Percentiles rank a stretch among this genome's conserved stretches.
These are phyloP conservation scores for Colletotrichum zoysiae DNA, from an alignment of 2,329 filamentous ascomycete species.

Conservation along the genomic window DNA sequence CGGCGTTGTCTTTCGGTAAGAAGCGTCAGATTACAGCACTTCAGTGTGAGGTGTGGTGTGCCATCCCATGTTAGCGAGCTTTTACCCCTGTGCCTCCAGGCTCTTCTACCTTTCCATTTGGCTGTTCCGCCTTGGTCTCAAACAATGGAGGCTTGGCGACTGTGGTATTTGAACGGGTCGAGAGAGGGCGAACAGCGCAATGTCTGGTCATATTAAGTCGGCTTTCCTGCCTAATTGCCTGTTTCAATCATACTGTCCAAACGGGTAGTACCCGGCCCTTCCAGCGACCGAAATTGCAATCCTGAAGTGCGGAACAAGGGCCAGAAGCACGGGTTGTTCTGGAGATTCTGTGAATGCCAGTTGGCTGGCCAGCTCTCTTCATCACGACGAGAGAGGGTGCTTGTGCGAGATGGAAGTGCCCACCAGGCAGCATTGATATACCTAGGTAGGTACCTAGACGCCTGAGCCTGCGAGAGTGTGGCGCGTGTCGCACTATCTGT, in stretches of 20 bases:
- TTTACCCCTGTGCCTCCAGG: constrained; percentile 21
- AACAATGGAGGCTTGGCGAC: constrained; percentile 5
- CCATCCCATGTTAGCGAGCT: constrained; percentile 27
- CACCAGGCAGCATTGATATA: constrained; percentile 26
- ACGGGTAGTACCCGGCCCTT: background rate
- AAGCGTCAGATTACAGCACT: constrained; percentile 6
- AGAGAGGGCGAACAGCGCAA: constrained; percentile 9
- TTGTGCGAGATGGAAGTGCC: background rate
- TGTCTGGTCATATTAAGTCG: constrained; percentile 21
- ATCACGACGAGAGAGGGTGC: background rate
- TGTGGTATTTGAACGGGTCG: constrained; percentile 10
- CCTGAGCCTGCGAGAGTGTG: constrained; percentile 10
- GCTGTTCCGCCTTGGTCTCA: constrained; percentile 2
- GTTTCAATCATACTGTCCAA: constrained; percentile 13
- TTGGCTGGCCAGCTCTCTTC: constrained; percentile 6
- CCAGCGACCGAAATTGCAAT: background rate
- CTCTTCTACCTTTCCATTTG: constrained; percentile 14
- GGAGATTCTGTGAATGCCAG: background rate
- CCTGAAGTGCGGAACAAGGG: background rate
- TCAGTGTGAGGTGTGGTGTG: constrained; percentile 22
- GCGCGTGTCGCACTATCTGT: background rate
- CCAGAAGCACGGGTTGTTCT: constrained; percentile 4
- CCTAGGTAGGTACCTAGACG: background rate
- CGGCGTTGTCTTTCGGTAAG: constrained; percentile 26
- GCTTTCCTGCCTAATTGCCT: background rate